Conservation (phyloP, 768 basidiomycete species). For the Auricularia heimuer region DNA sequence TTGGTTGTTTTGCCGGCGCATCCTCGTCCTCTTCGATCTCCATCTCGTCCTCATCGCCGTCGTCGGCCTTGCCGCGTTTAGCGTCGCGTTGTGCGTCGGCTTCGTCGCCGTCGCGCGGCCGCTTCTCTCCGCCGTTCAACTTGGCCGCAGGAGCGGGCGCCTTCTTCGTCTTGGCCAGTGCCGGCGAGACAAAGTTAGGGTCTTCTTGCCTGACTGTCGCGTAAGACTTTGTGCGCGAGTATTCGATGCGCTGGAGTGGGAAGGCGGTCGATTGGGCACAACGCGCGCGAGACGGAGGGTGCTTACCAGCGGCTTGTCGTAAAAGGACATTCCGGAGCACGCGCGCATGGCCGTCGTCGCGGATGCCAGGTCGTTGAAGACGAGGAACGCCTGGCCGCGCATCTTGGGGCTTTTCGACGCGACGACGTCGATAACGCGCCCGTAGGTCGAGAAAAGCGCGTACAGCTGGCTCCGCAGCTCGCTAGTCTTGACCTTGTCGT, state of each 20-base stretch:
- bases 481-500: constrained; percentile 85
- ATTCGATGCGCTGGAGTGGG: constrained; percentile 65
- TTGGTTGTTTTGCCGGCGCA: constrained; percentile 5
- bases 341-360: constrained; percentile 90
- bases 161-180: constrained; percentile 46
- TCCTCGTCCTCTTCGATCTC: constrained; percentile 86
- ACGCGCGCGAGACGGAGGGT: constrained; percentile 11
- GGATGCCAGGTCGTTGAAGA: constrained; percentile 83
- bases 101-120: constrained; percentile 52
- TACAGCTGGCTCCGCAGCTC: constrained; percentile 77
- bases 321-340: constrained; percentile 87
- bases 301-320: constrained; percentile 84
- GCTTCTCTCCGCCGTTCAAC: constrained; percentile 41
- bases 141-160: constrained; percentile 19
- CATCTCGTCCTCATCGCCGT: constrained; percentile 71
- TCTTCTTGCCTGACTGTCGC: constrained; percentile 74
- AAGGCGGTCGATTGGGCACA: constrained; percentile 9
- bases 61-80: constrained; percentile 64
- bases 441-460: constrained; percentile 87
- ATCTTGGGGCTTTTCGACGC: constrained; percentile 78
- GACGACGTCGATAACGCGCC: constrained; percentile 86
- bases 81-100: constrained; percentile 41
- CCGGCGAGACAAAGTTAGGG: constrained; percentile 69
- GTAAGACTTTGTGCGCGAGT: constrained; percentile 83
- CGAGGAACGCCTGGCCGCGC: constrained; percentile 93